Evolutionary conservation across 2,329 filamentous ascomycete genomes (phyloP).

Genomic region (Celoporthe dispersa): DNA sequence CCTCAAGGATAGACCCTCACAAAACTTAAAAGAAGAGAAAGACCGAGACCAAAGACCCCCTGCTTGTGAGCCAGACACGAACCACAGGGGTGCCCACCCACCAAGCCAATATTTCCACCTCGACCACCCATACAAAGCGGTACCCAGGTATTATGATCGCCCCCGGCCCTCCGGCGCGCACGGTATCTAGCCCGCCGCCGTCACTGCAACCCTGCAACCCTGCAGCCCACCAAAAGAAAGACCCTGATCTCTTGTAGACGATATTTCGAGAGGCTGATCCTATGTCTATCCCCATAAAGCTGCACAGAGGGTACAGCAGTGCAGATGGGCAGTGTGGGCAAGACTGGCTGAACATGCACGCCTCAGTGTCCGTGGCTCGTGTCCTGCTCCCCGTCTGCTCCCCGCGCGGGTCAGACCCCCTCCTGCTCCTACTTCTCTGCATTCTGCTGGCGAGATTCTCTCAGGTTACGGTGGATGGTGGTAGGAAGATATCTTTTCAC

Average conservation of each 20-base stretch:
- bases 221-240: background rate
- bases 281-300: constrained; percentile 9
- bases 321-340: background rate
- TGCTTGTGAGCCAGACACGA: no score
- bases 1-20: no score
- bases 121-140: background rate
- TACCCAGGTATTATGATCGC: constrained; percentile 13
- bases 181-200: background rate
- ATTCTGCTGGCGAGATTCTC: background rate
- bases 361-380: background rate
- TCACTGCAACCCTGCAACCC: background rate
- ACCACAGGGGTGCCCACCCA: no score
- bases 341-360: background rate
- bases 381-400: background rate
- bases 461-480: background rate
- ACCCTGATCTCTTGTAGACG: background rate
- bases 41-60: no score
- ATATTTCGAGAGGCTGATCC: constrained; percentile 3
- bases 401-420: background rate
- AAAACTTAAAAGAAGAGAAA: no score
- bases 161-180: background rate
- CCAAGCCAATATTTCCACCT: no score
- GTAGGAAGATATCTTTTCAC: background rate
- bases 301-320: background rate
- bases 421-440: background rate